Conservation (phyloP, 805 yeast genomes). For the Starmera dryadoides region DNA sequence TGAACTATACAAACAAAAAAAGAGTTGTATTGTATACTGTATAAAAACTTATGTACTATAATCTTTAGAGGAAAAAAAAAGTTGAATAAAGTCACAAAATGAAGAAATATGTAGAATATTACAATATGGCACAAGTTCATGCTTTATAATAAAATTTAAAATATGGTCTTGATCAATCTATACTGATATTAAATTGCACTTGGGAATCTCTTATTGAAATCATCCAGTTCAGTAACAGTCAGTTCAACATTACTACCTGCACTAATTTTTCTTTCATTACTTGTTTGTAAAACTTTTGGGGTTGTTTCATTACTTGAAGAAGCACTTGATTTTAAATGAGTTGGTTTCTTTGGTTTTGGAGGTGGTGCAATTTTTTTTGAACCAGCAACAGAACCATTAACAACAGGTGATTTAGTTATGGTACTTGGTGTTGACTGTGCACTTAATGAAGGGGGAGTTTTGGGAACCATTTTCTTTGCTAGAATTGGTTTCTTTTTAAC, state of each 20-base stretch:
- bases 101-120: not conserved
- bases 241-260: constrained; percentile 28
- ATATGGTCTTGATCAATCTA: no score
- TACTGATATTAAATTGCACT: constrained; percentile 46
- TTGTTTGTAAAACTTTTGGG: not conserved
- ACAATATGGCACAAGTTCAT: not conserved
- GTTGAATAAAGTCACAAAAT: not conserved
- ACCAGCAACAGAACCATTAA: not conserved
- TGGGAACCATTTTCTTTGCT: constrained; percentile 9
- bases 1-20: no score
- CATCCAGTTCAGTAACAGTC: constrained; percentile 47
- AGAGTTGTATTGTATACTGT: not conserved
- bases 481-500: constrained; percentile 9
- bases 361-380: constrained; percentile 35
- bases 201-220: constrained; percentile 52
- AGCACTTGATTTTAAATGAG: constrained; percentile 32
- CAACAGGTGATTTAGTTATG: constrained; percentile 10
- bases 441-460: constrained; percentile 19
- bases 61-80: not conserved
- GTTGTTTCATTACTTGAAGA: constrained; percentile 3
- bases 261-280: constrained; percentile 1
- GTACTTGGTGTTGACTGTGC: constrained; percentile 21
- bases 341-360: constrained; percentile 62
- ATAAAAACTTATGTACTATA: no score
- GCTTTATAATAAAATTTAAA: not conserved